Evolutionary conservation across 352 stramenopile genomes (phyloP), one percentile per base, ranked within the genome.

Genomic region (Globisporangium middletonii): DNA sequence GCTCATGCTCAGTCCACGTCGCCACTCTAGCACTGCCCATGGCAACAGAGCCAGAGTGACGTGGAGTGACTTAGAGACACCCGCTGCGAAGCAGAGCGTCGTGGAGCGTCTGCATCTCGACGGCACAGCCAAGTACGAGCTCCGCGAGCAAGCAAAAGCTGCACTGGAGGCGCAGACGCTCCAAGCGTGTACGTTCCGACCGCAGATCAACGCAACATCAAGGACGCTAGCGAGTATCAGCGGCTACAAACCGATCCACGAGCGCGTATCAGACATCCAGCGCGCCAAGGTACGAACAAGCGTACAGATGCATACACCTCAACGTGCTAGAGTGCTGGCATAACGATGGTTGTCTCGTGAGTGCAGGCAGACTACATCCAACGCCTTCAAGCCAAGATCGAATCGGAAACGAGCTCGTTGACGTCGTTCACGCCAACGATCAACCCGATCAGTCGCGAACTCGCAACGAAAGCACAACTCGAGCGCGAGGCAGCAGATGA

Each of bases 211-310:
- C 47, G 35, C 59, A 4, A 60, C 56, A 0, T 89, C 79, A 1
- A 69, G 65, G 11, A 58, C 55, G 1, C 58, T 92, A 53, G 58
- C 75, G 3, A 72, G 53, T 27, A 55, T 59, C 26, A 66, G 63
- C 1, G 65, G 77, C 43, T 83, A 91, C 57, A 89, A 85, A 43
- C 83, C 83, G 9, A 83, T 93, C 54, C 78, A 91, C 12, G 57
- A 86, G 37, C 75, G 83, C 1, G 50, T 91, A 8, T 65, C 59
- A 0, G 77, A 89, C 30, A 62, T 91, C 26, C 80, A 90, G 45
- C 77, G 79, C 11, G 71, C 73, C 38, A 89, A 88, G 73, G 79
- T 92, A 65, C n/a, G 28, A 33, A 13, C 7, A 13, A 13, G 11
- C 38, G 13, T 19, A 19, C 38, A 6, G 41, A 19, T 6, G 18